Conservation (phyloP, 768 basidiomycete genomes). For the Lentinula edodes region DNA sequence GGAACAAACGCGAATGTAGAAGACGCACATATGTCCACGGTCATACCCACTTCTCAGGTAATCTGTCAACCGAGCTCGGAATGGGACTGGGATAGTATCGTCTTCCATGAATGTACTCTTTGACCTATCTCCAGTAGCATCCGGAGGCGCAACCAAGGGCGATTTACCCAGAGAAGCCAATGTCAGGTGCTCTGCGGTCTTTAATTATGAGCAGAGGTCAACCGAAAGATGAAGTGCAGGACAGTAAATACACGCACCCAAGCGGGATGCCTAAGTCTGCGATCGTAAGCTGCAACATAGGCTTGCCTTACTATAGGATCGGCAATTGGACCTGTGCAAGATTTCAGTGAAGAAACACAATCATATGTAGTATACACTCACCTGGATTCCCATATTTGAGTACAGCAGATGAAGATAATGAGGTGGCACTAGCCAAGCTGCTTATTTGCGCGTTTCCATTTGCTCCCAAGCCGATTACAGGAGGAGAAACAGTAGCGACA, state of each 20-base stretch:
- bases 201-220: neutral
- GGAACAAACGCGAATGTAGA: neutral
- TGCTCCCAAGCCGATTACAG: constrained; percentile 41
- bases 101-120: constrained; percentile 86
- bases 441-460: constrained; percentile 39
- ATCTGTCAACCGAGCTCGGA: constrained; percentile 81
- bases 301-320: constrained; percentile 77
- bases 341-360: constrained; percentile 6
- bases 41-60: constrained; percentile 95
- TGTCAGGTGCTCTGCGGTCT: constrained; percentile 97
- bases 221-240: neutral
- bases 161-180: constrained; percentile 63
- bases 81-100: constrained; percentile 62
- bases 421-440: constrained; percentile 15
- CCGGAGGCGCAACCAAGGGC: constrained; percentile 18
- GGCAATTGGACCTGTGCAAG: constrained; percentile 65
- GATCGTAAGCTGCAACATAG: constrained; percentile 88
- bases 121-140: constrained; percentile 54
- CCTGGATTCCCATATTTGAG: constrained; percentile 84
- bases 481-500: constrained; percentile 21
- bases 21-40: constrained; percentile 87
- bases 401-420: constrained; percentile 27
- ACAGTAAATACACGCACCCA: constrained; percentile 56
- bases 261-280: constrained; percentile 83
- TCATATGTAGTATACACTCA: constrained; percentile 23